These are phyloP conservation scores for Boletus calvinii DNA, from an alignment of 1,284 basidiomycete species.

Conservation along the genomic window DNA sequence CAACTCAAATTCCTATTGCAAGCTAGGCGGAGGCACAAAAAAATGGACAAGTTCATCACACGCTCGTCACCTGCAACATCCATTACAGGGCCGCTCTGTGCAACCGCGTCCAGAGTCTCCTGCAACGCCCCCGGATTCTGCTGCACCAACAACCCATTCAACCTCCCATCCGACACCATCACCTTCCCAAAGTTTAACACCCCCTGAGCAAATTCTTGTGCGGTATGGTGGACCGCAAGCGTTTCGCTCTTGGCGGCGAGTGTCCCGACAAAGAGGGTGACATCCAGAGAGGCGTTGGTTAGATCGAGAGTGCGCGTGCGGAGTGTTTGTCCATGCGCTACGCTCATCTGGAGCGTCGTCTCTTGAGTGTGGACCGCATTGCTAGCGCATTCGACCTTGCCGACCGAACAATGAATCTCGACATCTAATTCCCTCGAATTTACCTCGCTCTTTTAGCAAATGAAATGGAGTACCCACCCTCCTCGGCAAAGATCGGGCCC, in stretches of 20 bases:
- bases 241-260: conserved; percentile 20
- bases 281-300: conserved; percentile 16
- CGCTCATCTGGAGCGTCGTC: conserved; percentile 9
- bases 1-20: no score
- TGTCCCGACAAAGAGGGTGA: conserved; percentile 14
- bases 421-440: conserved; percentile 91
- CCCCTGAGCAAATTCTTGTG: conserved; percentile 14
- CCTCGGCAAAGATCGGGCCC: conserved; percentile 70
- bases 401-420: conserved; percentile 83
- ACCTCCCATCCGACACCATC: conserved; percentile 8
- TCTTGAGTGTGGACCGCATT: conserved; percentile 10
- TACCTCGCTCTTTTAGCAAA: conserved; percentile 72
- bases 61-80: no score
- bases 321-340: conserved; percentile 6
- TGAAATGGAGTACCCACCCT: conserved; percentile 50
- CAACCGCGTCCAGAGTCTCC: conserved; percentile 13
- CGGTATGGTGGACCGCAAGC: conserved; percentile 13
- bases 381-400: no score
- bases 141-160: conserved; percentile 15
- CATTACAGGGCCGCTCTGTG: background rate
- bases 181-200: conserved; percentile 16
- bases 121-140: conserved; percentile 11
- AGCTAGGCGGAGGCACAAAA: no score
- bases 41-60: no score
- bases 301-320: conserved; percentile 16